phyloP scores from a whole-genome alignment of 345 rosid genomes.

The Pistacia vera region DNA sequence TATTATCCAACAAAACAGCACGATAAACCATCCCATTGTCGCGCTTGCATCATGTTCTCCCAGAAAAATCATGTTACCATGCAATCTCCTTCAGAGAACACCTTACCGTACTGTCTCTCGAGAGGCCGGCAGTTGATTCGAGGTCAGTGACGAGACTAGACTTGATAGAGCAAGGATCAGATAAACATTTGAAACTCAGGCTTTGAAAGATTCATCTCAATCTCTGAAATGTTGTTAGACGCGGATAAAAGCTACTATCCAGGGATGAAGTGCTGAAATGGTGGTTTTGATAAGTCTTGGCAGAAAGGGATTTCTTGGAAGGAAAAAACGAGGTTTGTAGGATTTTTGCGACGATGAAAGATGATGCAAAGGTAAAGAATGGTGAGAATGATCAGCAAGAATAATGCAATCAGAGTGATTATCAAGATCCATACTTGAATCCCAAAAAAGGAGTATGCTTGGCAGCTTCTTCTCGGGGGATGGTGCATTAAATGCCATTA shows the following conservation, averaged over 20 bases:
- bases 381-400: slow-evolving; percentile 28
- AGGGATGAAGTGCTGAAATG: slow-evolving; percentile 26
- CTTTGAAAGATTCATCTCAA: slow-evolving; percentile 37
- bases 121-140: not conserved
- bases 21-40: slow-evolving; percentile 49
- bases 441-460: slow-evolving; percentile 55
- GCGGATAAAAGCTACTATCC: slow-evolving; percentile 35
- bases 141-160: no score
- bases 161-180: slow-evolving; percentile 25
- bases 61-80: slow-evolving; percentile 58
- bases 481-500: slow-evolving; percentile 29
- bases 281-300: slow-evolving; percentile 7
- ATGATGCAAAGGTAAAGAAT: slow-evolving; percentile 34
- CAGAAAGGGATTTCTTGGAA: slow-evolving; percentile 31
- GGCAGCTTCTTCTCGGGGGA: slow-evolving; percentile 29
- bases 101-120: slow-evolving; percentile 27
- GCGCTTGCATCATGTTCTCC: slow-evolving; percentile 53
- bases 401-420: slow-evolving; percentile 23
- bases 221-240: slow-evolving; percentile 18
- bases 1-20: slow-evolving; percentile 46
- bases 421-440: slow-evolving; percentile 55
- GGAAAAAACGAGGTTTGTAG: slow-evolving; percentile 29
- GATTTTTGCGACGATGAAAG: slow-evolving; percentile 32
- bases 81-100: slow-evolving; percentile 49
- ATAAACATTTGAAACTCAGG: slow-evolving; percentile 23